phyloP scores from a whole-genome alignment of 208 protist genomes.

The Acanthamoeba lenticulata region DNA sequence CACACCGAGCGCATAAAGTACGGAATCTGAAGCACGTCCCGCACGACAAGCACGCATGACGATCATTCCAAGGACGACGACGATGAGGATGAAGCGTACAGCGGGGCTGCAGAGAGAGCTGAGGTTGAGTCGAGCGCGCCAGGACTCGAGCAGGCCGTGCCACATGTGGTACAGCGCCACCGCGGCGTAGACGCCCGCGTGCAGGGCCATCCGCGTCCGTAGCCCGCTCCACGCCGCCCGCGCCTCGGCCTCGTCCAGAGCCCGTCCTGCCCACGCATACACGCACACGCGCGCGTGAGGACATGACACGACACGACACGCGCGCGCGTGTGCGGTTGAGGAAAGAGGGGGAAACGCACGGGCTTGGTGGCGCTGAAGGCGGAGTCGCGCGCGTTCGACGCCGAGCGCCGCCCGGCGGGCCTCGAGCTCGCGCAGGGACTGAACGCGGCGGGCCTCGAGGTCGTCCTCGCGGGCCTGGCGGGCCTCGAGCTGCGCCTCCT shows the following conservation, averaged over 20 bases:
- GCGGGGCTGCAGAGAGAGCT: not conserved
- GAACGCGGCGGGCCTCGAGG: not conserved
- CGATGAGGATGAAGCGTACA: not conserved
- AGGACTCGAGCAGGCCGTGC: not conserved
- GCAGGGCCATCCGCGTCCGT: not conserved
- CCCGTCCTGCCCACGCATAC: not conserved
- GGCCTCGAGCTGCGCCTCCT: not conserved
- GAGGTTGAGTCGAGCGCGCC: not conserved
- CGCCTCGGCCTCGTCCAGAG: not conserved
- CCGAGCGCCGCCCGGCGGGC: not conserved
- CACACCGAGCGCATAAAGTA: not conserved
- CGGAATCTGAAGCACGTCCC: not conserved
- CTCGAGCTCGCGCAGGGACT: not conserved
- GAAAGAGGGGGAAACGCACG: not conserved
- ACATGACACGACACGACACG: too few relatives aligned
- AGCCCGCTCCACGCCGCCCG: not conserved
- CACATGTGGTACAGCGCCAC: not conserved
- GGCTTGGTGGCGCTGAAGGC: not conserved
- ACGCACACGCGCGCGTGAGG: not conserved
- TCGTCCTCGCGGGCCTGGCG: not conserved
- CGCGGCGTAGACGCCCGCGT: not conserved
- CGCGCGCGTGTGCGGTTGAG: not conserved
- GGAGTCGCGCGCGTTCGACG: not conserved
- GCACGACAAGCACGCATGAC: not conserved
- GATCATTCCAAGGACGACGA: not conserved